phyloP scores from a whole-genome alignment of 768 basidiomycete species.

The Aureoboletus auriporus region DNA sequence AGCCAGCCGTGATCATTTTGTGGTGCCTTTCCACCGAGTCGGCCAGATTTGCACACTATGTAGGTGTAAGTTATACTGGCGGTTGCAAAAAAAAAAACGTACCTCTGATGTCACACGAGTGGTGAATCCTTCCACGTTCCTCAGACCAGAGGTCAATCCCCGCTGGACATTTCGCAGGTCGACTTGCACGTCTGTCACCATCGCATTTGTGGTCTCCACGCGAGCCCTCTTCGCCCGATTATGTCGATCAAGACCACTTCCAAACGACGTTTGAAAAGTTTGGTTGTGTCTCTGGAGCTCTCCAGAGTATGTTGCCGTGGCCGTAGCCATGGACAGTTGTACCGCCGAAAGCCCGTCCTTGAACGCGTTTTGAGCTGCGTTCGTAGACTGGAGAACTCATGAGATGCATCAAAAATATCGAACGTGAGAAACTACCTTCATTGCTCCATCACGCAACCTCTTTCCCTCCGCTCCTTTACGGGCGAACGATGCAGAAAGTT shows the following conservation, averaged over 20 bases:
- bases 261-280: slow-evolving; percentile 39
- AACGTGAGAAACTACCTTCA: slow-evolving; percentile 46
- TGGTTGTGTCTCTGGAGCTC: slow-evolving; percentile 50
- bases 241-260: slow-evolving; percentile 59
- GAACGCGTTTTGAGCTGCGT: slow-evolving; percentile 37
- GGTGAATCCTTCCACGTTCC: slow-evolving; percentile 41
- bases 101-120: slow-evolving; percentile 52
- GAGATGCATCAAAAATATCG: slow-evolving; percentile 3
- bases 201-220: slow-evolving; percentile 49
- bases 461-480: slow-evolving; percentile 48
- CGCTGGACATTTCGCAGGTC: slow-evolving; percentile 51
- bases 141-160: slow-evolving; percentile 47
- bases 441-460: slow-evolving; percentile 51
- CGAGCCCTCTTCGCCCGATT: slow-evolving; percentile 64
- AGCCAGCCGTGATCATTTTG: slow-evolving; percentile 36
- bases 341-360: slow-evolving; percentile 42
- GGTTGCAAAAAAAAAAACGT: slow-evolving; percentile 11
- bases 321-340: slow-evolving; percentile 41
- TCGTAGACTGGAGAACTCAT: slow-evolving; percentile 36
- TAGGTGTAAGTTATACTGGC: background rate
- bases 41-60: slow-evolving; percentile 41
- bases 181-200: slow-evolving; percentile 47
- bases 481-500: slow-evolving; percentile 39
- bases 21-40: slow-evolving; percentile 43
- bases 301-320: slow-evolving; percentile 47